Base-by-base conservation (phyloP, 2,329 filamentous ascomycete genomes). In the Exserohilum rostratum region DNA sequence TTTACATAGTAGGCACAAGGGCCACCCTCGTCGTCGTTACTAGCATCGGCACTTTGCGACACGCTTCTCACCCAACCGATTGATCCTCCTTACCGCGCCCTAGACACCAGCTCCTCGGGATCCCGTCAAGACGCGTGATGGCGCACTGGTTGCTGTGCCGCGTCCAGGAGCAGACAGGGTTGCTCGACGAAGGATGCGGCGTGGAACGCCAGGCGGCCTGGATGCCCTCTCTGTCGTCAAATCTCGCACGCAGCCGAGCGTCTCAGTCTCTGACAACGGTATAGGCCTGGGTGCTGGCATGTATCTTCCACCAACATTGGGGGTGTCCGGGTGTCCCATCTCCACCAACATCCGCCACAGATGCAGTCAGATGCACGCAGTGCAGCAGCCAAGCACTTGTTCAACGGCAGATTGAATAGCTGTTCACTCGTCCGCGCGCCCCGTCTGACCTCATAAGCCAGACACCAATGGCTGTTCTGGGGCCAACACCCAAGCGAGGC, bases 361-460 rank as follows among this genome's bases (percentile, higher is more conserved):
- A 48, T 17, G 37, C 51, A 50, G 46, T 50, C 46, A 50, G 51
- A 53, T 25, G 31, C 18, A 34, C 20, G 25, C 17, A 50, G 15
- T 17, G 35, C 43, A 47, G 34, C 34, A 48, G 44, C 44, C 31
- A 40, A 29, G 6, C 9, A 10, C 33, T 30, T 22, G 15, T 42
- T 5, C 29, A 31, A 29, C 40, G 27, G 44, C 30, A 47, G 12
- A 27, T n/a, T 20, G 30, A 35, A 30, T 47, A 20, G 5, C 3
- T 6, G 15, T 20, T 22, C 27, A 27, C 30, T 33, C 46, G 43
- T 9, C 34, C 13, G 15, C 5, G 12, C 40, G 27, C 37, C n/a
- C 40, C 42, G 30, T 48, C 37, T 53, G 37, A 53, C 48, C 50
- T 48, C 37, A 48, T 22, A 34, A 6, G 12, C 2, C 3, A 20